Percentiles rank a stretch among this genome's conserved stretches.
phyloP scores from a whole-genome alignment of 2,329 filamentous ascomycete genomes.

The Ascochyta pisi region DNA sequence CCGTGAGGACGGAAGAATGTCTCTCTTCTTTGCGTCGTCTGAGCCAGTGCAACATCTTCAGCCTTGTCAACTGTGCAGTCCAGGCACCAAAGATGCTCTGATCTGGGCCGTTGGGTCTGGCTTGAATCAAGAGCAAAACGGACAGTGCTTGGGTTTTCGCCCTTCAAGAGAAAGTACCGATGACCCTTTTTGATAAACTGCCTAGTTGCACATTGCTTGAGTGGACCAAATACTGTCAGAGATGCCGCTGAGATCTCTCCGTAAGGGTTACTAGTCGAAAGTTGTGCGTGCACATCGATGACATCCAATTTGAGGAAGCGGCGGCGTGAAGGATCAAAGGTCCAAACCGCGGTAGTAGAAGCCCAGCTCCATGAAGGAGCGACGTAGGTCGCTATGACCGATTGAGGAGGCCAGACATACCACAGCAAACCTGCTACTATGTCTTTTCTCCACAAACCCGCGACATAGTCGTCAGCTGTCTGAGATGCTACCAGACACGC shows the following conservation, averaged over 20 bases:
- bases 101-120: not conserved
- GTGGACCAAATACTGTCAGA: slow-evolving; percentile 7
- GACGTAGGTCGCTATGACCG: not conserved
- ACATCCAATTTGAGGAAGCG: not conserved
- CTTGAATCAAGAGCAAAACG: slow-evolving; percentile 10
- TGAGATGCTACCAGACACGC: slow-evolving; percentile 7
- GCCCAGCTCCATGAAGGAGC: slow-evolving; percentile 17
- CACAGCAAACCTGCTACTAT: slow-evolving; percentile 15
- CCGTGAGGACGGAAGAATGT: slow-evolving; percentile 11
- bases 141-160: not conserved
- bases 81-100: slow-evolving; percentile 3
- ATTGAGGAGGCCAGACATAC: slow-evolving; percentile 2
- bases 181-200: slow-evolving; percentile 7
- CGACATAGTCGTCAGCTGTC: slow-evolving; percentile 14
- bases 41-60: not conserved
- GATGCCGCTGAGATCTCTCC: slow-evolving; percentile 9
- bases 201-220: not conserved
- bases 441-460: slow-evolving; percentile 14
- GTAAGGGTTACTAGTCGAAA: slow-evolving; percentile 11
- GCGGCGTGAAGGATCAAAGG: not conserved
- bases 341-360: not conserved
- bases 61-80: slow-evolving; percentile 12
- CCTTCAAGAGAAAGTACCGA: slow-evolving; percentile 1
- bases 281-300: not conserved
- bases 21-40: slow-evolving; percentile 1